Percentiles rank a stretch among this genome's conserved stretches.
Evolutionary conservation across 2,329 filamentous ascomycete genomes (phyloP).

Genomic region (Aspergillus novofumigatus): DNA sequence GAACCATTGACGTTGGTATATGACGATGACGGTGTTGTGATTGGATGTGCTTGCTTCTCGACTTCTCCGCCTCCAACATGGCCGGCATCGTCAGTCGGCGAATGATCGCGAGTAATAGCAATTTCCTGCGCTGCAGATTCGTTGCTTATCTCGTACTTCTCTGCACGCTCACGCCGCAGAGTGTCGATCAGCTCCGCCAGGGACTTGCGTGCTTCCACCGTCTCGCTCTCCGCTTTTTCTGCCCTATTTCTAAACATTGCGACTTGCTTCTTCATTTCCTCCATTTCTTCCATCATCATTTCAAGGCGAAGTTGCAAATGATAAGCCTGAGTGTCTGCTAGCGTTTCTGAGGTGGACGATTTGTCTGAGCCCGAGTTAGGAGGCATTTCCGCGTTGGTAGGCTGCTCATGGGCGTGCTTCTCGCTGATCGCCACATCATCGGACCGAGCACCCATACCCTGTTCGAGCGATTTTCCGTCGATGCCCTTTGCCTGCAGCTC

Average conservation of each 20-base stretch:
- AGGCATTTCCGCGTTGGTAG: conserved; percentile 4
- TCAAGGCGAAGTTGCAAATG: conserved; percentile 70
- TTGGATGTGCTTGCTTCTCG: conserved; percentile 29
- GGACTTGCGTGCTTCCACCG: conserved; percentile 65
- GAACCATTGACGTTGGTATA: conserved; percentile 36
- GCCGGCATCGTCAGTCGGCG: conserved; percentile 3
- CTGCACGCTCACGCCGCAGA: conserved; percentile 63
- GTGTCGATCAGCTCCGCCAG: conserved; percentile 84
- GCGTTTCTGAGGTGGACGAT: conserved; percentile 30
- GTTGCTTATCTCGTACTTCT: conserved; percentile 46
- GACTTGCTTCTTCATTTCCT: conserved; percentile 73
- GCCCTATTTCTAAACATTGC: conserved; percentile 73
- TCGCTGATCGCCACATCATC: neutral
- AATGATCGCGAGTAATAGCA: neutral
- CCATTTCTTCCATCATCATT: conserved; percentile 72
- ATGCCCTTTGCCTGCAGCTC: conserved; percentile 52
- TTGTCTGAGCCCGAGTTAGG: conserved; percentile 13
- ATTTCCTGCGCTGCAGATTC: conserved; percentile 12
- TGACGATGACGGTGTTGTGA: conserved; percentile 53
- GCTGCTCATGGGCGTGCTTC: conserved; percentile 8
- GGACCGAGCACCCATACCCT: neutral
- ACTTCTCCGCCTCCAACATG: conserved; percentile 11
- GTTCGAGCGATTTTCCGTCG: conserved; percentile 5
- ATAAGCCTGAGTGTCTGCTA: conserved; percentile 31
- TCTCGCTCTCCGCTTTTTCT: conserved; percentile 74